Conservation (phyloP, 164 flowering plant species). For the Buxus sempervirens region DNA sequence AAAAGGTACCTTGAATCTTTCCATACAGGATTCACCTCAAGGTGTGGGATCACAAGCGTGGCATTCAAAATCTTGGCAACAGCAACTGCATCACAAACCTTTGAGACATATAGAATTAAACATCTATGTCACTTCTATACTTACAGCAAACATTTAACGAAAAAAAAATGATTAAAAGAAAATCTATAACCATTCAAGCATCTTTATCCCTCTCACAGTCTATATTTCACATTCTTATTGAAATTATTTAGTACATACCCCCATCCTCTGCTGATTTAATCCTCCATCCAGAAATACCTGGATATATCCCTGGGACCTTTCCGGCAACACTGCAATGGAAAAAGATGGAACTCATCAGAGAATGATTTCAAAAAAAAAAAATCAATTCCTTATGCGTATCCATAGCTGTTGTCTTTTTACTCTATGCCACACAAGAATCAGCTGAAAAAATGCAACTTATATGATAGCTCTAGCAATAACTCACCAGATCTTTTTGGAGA, state of each 20-base stretch:
- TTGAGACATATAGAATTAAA: constrained; percentile 4
- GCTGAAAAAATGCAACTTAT: neutral
- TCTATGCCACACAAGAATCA: neutral
- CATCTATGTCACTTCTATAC: too few species aligned
- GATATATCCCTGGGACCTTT: constrained; percentile 65
- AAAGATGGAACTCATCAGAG: constrained; percentile 5
- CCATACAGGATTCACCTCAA: constrained; percentile 99
- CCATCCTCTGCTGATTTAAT: constrained; percentile 97
- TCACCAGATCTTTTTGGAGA: constrained; percentile 39
- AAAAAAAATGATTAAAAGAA: too few species aligned
- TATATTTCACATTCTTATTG: neutral
- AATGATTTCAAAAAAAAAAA: neutral
- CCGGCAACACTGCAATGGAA: constrained; percentile 44
- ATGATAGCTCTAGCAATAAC: constrained; percentile 18
- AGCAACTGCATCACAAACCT: constrained; percentile 99
- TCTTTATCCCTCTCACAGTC: neutral
- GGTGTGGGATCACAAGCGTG: constrained; percentile 87
- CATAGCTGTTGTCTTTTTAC: neutral
- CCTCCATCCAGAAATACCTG: constrained; percentile 99
- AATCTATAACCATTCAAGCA: neutral
- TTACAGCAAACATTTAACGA: too few species aligned
- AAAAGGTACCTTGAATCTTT: constrained; percentile 74
- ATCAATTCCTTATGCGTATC: neutral
- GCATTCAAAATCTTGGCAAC: constrained; percentile 97
- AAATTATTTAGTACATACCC: constrained; percentile 47